Evolutionary conservation across 1,139 yeast genomes (phyloP).

Genomic region (Suhomyces bokatorum): DNA sequence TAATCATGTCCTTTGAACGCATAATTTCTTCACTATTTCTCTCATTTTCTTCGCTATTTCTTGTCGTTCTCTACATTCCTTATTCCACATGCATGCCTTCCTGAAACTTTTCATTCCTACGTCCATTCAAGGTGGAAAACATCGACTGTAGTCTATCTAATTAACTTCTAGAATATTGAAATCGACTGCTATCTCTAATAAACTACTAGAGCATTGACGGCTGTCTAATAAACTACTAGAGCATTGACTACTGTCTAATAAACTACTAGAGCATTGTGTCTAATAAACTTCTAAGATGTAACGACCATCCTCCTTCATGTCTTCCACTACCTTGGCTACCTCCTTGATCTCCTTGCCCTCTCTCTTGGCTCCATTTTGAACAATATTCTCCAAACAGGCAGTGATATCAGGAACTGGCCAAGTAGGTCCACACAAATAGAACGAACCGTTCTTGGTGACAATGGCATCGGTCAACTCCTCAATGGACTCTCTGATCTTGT

Average conservation of each 20-base stretch:
- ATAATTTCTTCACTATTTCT: no score
- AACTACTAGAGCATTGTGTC: no score
- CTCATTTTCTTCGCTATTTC: no score
- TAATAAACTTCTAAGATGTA: conserved; percentile 81
- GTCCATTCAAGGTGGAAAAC: neutral
- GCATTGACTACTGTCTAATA: no score
- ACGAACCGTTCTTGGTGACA: conserved; percentile 76
- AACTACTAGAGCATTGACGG: no score
- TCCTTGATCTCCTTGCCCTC: conserved; percentile 68
- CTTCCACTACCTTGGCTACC: conserved; percentile 80
- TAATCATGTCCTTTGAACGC: no score
- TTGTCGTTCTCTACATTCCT: neutral
- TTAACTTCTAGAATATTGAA: conserved; percentile 86
- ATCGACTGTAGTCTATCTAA: neutral
- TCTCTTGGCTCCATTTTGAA: conserved; percentile 66
- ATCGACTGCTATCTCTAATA: no score
- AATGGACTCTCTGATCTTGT: conserved; percentile 79
- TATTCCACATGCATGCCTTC: neutral
- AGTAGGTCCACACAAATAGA: conserved; percentile 97
- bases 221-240: no score
- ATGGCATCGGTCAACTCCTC: conserved; percentile 76
- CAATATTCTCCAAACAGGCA: conserved; percentile 82
- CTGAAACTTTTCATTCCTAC: neutral
- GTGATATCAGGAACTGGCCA: conserved; percentile 99
- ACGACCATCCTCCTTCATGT: conserved; percentile 89